A percentile compares a stretch with the other conserved stretches of the same genome.
These are phyloP conservation scores for Arxiozyma telluris DNA, from an alignment of 1,139 yeast genomes.

Conservation along the genomic window DNA sequence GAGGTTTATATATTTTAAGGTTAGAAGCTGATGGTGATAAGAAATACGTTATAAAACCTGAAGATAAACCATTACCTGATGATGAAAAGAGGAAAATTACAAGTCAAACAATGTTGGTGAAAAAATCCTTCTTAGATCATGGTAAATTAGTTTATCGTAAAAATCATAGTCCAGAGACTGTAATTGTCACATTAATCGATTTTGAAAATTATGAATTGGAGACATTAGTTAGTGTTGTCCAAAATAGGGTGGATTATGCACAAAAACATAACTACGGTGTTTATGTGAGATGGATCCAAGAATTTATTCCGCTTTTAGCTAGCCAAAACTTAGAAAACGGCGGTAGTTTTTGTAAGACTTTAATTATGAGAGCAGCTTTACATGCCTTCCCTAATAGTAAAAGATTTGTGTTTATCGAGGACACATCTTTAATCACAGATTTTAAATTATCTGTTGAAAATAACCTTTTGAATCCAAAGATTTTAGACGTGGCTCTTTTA, in stretches of 20 bases:
- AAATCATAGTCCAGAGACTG: constrained; percentile 51
- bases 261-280: constrained; percentile 65
- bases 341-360: constrained; percentile 23
- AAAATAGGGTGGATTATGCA: constrained; percentile 77
- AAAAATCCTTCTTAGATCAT: constrained; percentile 52
- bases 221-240: constrained; percentile 57
- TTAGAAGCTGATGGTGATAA: constrained; percentile 37
- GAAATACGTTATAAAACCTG: constrained; percentile 39
- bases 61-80: constrained; percentile 36
- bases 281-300: constrained; percentile 76
- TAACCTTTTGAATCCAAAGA: constrained; percentile 47
- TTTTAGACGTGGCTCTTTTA: constrained; percentile 49
- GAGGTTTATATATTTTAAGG: constrained; percentile 40
- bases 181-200: constrained; percentile 76
- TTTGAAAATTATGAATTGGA: constrained; percentile 56
- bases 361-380: constrained; percentile 64
- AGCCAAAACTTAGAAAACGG: constrained; percentile 28
- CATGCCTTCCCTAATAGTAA: constrained; percentile 77
- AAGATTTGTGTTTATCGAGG: constrained; percentile 79
- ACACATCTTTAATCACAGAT: constrained; percentile 64
- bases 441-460: constrained; percentile 47
- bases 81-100: constrained; percentile 35
- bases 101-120: constrained; percentile 38
- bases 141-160: constrained; percentile 50
- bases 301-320: constrained; percentile 54